Evolutionary conservation across 441 rosid species (phyloP), one percentile per base, ranked within the genome.

Genomic region (Erysimum pusillum): DNA sequence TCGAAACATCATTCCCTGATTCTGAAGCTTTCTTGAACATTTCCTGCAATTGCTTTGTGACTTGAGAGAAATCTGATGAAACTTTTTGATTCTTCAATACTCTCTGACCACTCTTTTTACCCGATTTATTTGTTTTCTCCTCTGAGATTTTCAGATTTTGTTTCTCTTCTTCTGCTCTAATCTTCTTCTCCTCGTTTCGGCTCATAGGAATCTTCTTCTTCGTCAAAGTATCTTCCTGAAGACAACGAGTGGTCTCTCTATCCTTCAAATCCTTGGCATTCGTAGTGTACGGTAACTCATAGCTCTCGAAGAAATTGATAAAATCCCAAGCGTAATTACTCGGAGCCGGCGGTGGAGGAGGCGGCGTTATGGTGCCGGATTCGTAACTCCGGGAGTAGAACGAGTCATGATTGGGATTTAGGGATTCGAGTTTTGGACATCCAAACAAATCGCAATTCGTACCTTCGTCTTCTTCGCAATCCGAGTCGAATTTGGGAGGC

Each of bases 251-350:
- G 46, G 32, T 72, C 59, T 68, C 83, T 54, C 32, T 78, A 6
- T 70, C 79, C 15, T 74, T 77, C 75, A 20, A 66, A 28, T 76
- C 77, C 31, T 82, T 76, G 28, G 42, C 44, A 28, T 51, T 42
- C 2, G 67, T 32, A 52, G 13, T 31, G 65, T 77, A 76, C 17
- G 82, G 79, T 46, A 49, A 11, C 61, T 83, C 85, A 31, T 77
- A 80, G 76, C 74, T 79, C 73, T 87, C 88, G 73, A 87, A 89
- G 71, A 89, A 80, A 48, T 87, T 87, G 44, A 89, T 73, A 56
- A 86, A 85, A 76, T 89, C 90, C 94, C 94, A 89, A 5, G 81
- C 67, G 44, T 80, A 76, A 51, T 67, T 81, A 59, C 74, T 79
- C 32, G 82, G 81, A 13, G 87, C 53, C 1, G 89, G 88, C 2